Percentiles rank a stretch among this genome's conserved stretches.
phyloP scores from a whole-genome alignment of 2,329 filamentous ascomycete species.

The Cercospora nicotianae region DNA sequence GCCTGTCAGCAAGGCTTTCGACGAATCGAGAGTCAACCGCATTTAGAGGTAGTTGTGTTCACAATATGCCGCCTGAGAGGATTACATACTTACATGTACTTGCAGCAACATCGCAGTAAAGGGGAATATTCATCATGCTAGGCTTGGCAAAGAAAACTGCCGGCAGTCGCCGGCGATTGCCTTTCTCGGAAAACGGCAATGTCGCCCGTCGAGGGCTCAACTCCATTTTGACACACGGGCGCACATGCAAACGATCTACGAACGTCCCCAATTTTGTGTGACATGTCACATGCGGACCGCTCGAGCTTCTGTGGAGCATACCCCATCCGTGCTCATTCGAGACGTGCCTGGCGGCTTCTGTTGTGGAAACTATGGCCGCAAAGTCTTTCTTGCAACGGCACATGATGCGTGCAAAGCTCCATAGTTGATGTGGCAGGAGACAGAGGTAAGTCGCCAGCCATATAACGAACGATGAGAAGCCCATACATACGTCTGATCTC shows the following conservation, averaged over 20 bases:
- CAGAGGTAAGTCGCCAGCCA: not conserved
- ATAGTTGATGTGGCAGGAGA: not conserved
- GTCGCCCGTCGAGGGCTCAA: not conserved
- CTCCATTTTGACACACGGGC: not conserved
- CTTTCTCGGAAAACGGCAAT: not conserved
- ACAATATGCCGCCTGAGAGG: too few species aligned
- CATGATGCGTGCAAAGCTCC: not conserved
- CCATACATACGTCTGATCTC: not conserved
- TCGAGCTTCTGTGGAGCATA: not conserved
- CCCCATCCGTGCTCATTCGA: constrained; percentile 7
- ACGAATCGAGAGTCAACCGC: too few species aligned
- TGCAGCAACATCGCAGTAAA: too few species aligned
- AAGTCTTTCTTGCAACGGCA: not conserved
- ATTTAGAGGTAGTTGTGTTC: too few species aligned
- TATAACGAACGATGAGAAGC: not conserved
- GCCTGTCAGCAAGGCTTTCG: too few species aligned
- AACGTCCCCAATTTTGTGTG: not conserved
- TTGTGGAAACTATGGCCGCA: constrained; percentile 2
- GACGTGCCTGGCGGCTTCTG: not conserved
- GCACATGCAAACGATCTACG: not conserved
- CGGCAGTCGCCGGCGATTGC: not conserved
- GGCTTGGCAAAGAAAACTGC: not conserved
- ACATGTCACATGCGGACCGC: not conserved
- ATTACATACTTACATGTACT: too few species aligned
- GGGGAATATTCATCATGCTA: too few species aligned